Percentiles rank a stretch among this genome's conserved stretches.
Evolutionary conservation across 73 alveolate species (phyloP).

Genomic region (Paramecium tetraurelia): DNA sequence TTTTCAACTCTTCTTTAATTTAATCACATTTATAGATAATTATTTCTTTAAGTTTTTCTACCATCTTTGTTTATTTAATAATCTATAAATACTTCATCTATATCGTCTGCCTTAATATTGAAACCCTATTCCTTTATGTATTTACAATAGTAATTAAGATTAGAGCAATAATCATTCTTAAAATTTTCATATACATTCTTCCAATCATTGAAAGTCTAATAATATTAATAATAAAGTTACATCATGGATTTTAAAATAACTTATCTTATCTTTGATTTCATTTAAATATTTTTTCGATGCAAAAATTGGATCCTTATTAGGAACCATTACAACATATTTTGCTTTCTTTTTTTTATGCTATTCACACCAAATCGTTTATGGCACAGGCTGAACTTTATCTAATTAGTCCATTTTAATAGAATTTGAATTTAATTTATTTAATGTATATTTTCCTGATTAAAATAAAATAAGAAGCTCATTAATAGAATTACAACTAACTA

Average conservation of each 20-base stretch:
- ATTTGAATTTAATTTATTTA: not conserved
- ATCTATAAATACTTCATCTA: not conserved
- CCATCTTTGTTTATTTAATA: not conserved
- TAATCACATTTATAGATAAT: not conserved
- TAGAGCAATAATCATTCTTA: not conserved
- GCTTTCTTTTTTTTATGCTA: not conserved
- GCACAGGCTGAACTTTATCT: not conserved
- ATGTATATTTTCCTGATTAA: too few species aligned
- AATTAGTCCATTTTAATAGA: not conserved
- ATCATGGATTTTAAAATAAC: not conserved
- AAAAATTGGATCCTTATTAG: not conserved
- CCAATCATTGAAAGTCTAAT: not conserved
- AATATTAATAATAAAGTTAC: not conserved
- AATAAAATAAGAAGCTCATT: too few species aligned
- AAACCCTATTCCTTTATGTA: not conserved
- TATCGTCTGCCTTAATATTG: not conserved
- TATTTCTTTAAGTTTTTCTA: not conserved
- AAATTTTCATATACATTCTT: too few species aligned
- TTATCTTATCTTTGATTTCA: not conserved
- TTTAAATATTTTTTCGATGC: not conserved
- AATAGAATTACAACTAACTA: not conserved
- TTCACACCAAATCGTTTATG: not conserved
- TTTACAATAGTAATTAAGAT: not conserved
- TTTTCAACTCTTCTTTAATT: not conserved
- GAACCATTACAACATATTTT: not conserved